Percentiles rank a stretch among this genome's conserved stretches.
These are phyloP conservation scores for Plasmodium cynomolgi DNA, from an alignment of 169 alveolate genomes.

Conservation along the genomic window DNA sequence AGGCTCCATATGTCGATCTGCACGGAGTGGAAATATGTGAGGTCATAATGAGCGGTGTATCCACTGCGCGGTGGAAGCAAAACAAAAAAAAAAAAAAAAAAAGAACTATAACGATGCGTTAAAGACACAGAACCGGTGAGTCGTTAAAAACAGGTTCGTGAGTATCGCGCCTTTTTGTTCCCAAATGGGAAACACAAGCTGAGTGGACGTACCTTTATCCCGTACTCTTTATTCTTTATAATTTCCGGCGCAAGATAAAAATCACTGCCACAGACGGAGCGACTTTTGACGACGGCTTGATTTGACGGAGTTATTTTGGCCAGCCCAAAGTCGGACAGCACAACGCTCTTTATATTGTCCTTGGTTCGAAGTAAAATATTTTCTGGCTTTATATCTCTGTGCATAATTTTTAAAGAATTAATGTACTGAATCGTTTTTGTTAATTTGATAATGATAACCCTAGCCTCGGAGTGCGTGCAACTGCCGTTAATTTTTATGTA, in stretches of 20 bases:
- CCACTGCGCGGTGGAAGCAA: background rate
- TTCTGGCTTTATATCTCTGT: constrained; percentile 90
- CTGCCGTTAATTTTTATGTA: constrained; percentile 67
- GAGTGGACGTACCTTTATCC: constrained; percentile 34
- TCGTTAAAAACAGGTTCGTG: background rate
- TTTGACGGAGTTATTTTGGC: constrained; percentile 86
- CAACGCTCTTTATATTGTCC: constrained; percentile 79
- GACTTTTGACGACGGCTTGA: constrained; percentile 81
- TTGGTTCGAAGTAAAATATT: constrained; percentile 86
- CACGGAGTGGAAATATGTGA: background rate
- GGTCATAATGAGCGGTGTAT: too few species aligned
- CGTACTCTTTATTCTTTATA: constrained; percentile 87
- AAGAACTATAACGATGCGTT: background rate
- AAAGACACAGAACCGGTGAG: background rate
- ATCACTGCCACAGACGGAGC: constrained; percentile 89
- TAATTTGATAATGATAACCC: constrained; percentile 49
- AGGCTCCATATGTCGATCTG: constrained; percentile 80
- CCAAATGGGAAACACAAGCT: background rate
- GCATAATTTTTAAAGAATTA: constrained; percentile 75
- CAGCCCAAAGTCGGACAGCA: constrained; percentile 87
- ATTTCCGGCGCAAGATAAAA: constrained; percentile 91
- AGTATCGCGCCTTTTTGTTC: background rate
- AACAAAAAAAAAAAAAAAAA: background rate
- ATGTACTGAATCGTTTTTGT: constrained; percentile 56
- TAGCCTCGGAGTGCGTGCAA: constrained; percentile 66